phyloP scores from a whole-genome alignment of 495 filamentous ascomycete genomes.

The Neurospora terricola region DNA sequence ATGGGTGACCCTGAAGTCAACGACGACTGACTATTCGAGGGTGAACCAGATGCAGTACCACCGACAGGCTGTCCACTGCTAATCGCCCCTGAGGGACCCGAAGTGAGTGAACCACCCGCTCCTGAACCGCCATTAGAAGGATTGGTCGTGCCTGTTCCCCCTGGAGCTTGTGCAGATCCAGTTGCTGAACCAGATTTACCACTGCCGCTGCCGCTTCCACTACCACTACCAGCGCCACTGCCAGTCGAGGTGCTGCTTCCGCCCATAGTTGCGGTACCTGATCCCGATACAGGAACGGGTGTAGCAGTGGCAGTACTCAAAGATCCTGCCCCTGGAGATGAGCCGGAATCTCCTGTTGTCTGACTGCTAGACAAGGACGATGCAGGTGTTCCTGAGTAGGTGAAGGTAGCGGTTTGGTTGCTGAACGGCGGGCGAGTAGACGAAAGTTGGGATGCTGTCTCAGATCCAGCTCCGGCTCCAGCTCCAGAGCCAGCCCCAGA shows the following conservation, averaged over 20 bases:
- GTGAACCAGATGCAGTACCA: background rate
- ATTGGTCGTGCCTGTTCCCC: background rate
- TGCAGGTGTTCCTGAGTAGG: background rate
- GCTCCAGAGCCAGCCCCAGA: background rate
- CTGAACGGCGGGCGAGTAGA: background rate
- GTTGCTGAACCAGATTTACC: background rate
- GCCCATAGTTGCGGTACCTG: background rate
- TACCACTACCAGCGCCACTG: background rate
- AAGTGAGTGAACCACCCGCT: background rate
- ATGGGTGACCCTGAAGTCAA: background rate
- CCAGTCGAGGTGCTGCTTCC: background rate
- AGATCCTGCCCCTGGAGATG: background rate
- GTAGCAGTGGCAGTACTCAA: background rate
- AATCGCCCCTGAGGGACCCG: background rate
- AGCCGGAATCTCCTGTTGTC: background rate
- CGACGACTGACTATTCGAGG: background rate
- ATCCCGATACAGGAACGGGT: background rate
- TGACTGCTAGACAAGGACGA: background rate
- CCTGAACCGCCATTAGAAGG: background rate
- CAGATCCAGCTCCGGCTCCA: background rate
- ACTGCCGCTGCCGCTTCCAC: background rate
- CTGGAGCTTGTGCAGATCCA: background rate
- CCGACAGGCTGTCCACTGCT: background rate
- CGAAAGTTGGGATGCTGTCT: background rate
- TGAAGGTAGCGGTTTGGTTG: background rate